These are phyloP conservation scores for Taiwanofungus camphoratus DNA, from an alignment of 1,284 basidiomycete species.

Conservation along the genomic window DNA sequence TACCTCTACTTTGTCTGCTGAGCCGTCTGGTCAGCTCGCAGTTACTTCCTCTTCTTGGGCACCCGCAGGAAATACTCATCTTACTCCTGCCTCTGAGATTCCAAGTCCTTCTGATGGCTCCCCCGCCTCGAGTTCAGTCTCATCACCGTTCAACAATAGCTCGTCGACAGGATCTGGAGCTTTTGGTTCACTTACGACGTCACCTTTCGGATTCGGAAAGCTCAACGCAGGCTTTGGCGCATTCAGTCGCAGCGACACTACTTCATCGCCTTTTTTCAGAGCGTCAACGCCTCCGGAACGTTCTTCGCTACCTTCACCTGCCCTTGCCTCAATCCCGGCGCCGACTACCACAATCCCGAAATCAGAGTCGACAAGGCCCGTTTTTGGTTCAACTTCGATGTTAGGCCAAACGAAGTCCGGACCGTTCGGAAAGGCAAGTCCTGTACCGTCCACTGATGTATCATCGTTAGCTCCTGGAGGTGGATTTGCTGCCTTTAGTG, in stretches of 20 bases:
- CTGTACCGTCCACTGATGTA: not conserved
- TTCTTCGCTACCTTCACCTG: constrained; percentile 4
- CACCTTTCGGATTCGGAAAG: constrained; percentile 32
- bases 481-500: constrained; percentile 5
- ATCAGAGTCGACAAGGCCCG: constrained; percentile 17
- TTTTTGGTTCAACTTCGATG: constrained; percentile 2
- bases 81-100: not conserved
- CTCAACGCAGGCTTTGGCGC: constrained; percentile 37
- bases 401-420: constrained; percentile 1
- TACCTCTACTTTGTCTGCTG: too few relatives aligned
- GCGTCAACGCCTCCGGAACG: constrained; percentile 28
- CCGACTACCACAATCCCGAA: constrained; percentile 30
- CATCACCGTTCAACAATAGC: not conserved
- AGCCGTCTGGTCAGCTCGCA: not conserved
- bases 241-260: constrained; percentile 29
- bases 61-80: constrained; percentile 2
- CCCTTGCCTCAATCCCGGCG: constrained; percentile 17
- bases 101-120: not conserved
- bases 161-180: too few relatives aligned
- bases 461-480: not conserved
- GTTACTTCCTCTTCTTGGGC: constrained; percentile 9
- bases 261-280: constrained; percentile 51
- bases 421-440: not conserved
- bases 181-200: constrained; percentile 31
- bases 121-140: not conserved